Evolutionary conservation across 306 rosid species (phyloP), one percentile per base, ranked within the genome.

Genomic region (Ammopiptanthus mongolicus): DNA sequence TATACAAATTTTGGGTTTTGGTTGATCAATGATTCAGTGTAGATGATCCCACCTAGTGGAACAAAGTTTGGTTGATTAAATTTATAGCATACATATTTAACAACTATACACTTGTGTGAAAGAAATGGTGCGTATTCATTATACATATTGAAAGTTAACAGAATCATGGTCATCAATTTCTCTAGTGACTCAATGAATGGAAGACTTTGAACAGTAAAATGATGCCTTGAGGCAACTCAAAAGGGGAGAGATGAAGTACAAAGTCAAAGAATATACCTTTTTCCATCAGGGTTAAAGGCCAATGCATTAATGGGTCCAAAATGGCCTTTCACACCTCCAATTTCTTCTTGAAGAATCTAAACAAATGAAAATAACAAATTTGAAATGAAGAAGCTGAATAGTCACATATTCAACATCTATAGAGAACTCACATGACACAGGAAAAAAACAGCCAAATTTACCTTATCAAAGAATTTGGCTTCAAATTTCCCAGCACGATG

Each of bases 311-410:
- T 95, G 5, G 97, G 99, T 84, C 99, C 99, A 78, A 92, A 95
- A 80, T 95, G 99, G 48, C 99, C 99, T 78, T 95, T 95, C 28
- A 95, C 97, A 51, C 97, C 98, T 46, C 98, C 97, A 82, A 95
- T 90, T 84, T 95, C 98, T 86, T 90, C 98, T 88, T 90, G 96
- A 76, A 95, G 96, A 84, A 95, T 85, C 99, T 95, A 82, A 75
- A 12, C 71, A 73, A 25, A 74, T 10, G 12, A 34, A 64, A 71
- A 61, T 7, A 14, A 23, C 66, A 69, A 52, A 36, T 5, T 61
- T 82, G 46, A 78, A 9, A 65, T 17, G 25, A 65, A 42, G 70
- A 59, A 2, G 63, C 22, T 2, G 19, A 74, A 65, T 9, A 37
- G 11, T 58, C 21, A 29, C 0, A 39, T 5, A 18, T 6, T 5